Evolutionary conservation across 2,329 filamentous ascomycete genomes (phyloP).

Genomic region (Colletotrichum nymphaeae): DNA sequence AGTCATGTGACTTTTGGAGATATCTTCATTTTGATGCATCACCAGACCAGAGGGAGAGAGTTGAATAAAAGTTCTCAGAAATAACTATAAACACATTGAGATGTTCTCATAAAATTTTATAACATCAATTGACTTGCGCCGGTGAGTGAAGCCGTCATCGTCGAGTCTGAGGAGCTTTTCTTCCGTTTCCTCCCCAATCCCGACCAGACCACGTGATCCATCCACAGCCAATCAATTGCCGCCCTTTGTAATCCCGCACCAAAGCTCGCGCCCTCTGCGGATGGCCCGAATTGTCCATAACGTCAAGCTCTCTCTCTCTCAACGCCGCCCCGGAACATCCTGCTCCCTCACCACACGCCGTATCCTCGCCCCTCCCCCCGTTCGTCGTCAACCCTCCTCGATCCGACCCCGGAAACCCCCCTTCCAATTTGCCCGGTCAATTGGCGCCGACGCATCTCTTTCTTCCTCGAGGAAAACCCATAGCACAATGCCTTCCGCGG

Average conservation of each 20-base stretch:
- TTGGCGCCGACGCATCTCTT: constrained; percentile 24
- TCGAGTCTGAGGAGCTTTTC: constrained; percentile 7
- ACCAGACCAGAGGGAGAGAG: background rate
- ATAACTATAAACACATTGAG: rapidly evolving
- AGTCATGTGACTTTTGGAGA: constrained; percentile 4
- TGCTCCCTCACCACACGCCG: background rate
- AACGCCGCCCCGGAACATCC: constrained; percentile 19
- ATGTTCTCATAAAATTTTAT: rapidly evolving
- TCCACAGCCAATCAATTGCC: constrained; percentile 32
- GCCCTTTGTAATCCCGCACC: constrained; percentile 39
- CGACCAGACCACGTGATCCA: constrained; percentile 25
- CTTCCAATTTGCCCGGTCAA: constrained; percentile 28
- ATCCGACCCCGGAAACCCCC: constrained; percentile 9
- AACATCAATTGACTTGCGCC: background rate
- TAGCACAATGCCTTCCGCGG: constrained; percentile 34
- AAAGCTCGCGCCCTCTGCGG: constrained; percentile 31
- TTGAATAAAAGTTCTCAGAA: rapidly evolving
- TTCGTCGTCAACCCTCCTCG: constrained; percentile 16
- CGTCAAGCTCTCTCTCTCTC: constrained; percentile 30
- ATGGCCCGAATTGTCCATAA: constrained; percentile 29
- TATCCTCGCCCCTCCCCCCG: background rate
- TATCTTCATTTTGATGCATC: background rate
- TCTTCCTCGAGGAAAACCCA: constrained; percentile 19
- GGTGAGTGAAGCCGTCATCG: constrained; percentile 16
- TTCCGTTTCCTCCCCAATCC: background rate